Evolutionary conservation across 768 basidiomycete genomes (phyloP).

Genomic region (Filobasidium wieringae): DNA sequence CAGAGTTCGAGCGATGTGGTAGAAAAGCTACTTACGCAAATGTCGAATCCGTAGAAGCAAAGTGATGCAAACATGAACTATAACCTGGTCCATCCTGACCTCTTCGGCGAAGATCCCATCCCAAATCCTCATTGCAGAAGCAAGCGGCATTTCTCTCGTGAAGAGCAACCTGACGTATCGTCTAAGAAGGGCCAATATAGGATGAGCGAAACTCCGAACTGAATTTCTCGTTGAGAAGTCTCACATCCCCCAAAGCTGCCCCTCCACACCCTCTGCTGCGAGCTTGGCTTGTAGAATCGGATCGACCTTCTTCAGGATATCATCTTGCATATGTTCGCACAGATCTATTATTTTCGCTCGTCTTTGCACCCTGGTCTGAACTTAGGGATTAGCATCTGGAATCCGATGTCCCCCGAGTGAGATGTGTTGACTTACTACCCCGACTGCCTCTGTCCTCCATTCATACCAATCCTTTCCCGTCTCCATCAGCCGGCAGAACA

Average conservation of each 20-base stretch:
- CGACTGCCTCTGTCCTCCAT: constrained; percentile 33
- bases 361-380: constrained; percentile 13
- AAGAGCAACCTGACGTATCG: constrained; percentile 91
- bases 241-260: constrained; percentile 92
- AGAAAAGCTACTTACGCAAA: constrained; percentile 49
- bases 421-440: constrained; percentile 10
- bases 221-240: constrained; percentile 30
- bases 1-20: background rate
- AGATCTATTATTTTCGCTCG: constrained; percentile 71
- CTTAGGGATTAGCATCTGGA: background rate
- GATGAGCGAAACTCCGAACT: constrained; percentile 6
- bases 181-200: constrained; percentile 41
- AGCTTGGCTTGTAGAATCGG: constrained; percentile 63
- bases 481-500: constrained; percentile 72
- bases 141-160: constrained; percentile 76
- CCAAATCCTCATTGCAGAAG: constrained; percentile 79
- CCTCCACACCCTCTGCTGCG: constrained; percentile 73
- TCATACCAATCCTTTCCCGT: constrained; percentile 64
- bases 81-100: constrained; percentile 55
- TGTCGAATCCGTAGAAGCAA: constrained; percentile 93
- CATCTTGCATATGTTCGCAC: constrained; percentile 67
- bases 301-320: constrained; percentile 62
- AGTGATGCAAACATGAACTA: constrained; percentile 78
- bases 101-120: constrained; percentile 87
- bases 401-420: background rate